Percentiles rank a stretch among this genome's conserved stretches.
Evolutionary conservation across 805 yeast genomes (phyloP).

Genomic region (Deakozyma indianensis): DNA sequence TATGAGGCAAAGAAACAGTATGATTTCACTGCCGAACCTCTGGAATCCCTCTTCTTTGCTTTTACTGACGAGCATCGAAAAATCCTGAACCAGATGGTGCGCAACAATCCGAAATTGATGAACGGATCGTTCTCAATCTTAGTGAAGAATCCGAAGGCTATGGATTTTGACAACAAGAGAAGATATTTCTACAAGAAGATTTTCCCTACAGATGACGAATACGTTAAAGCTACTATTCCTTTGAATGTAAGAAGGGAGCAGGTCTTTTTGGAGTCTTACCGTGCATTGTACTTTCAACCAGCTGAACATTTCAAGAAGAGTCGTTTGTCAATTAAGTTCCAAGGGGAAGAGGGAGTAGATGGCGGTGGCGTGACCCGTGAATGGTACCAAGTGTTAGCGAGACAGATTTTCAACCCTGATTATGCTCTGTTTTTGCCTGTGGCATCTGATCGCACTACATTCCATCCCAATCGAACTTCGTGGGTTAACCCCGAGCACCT

Average conservation of each 20-base stretch:
- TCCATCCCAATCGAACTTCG: conserved; percentile 88
- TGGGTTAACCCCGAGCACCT: conserved; percentile 88
- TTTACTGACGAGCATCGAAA: conserved; percentile 84
- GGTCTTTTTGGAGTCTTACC: conserved; percentile 81
- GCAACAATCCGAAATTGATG: conserved; percentile 83
- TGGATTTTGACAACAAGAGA: conserved; percentile 90
- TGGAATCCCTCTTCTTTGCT: conserved; percentile 64
- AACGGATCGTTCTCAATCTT: conserved; percentile 89
- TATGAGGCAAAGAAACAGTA: conserved; percentile 35
- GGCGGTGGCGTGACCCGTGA: conserved; percentile 98
- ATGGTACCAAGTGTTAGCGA: conserved; percentile 87
- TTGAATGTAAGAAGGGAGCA: conserved; percentile 73
- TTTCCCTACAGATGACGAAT: conserved; percentile 19
- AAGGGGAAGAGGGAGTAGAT: conserved; percentile 92
- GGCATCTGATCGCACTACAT: conserved; percentile 81
- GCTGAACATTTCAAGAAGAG: conserved; percentile 31
- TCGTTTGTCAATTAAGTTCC: conserved; percentile 66
- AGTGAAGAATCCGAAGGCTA: conserved; percentile 72
- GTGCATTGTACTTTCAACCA: conserved; percentile 64
- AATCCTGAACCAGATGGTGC: conserved; percentile 79
- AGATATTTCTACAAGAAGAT: conserved; percentile 68
- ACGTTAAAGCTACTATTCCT: conserved; percentile 21
- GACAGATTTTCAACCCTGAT: conserved; percentile 94
- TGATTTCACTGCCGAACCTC: conserved; percentile 61
- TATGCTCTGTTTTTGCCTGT: conserved; percentile 87